Conservation (phyloP, 1,284 basidiomycete species). For the Naganishia cerealis region DNA sequence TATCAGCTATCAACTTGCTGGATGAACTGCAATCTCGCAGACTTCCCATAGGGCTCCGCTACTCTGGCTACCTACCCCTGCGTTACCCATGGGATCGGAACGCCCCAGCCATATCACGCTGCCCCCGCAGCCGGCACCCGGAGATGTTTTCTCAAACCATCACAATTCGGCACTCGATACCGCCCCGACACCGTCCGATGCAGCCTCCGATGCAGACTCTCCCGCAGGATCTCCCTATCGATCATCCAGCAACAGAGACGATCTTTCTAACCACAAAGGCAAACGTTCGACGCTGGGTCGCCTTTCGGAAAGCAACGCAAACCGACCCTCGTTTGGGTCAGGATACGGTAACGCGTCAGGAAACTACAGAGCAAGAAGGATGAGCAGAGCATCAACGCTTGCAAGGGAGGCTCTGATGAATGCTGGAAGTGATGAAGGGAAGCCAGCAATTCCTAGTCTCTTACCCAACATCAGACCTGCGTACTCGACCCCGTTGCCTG, state of each 20-base stretch:
- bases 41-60: too few relatives aligned
- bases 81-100: neutral
- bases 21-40: too few relatives aligned
- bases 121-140: constrained; percentile 26
- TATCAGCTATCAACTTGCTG: too few relatives aligned
- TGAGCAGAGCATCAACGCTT: constrained; percentile 20
- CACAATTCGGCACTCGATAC: constrained; percentile 25
- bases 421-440: constrained; percentile 21
- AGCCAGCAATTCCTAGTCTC: constrained; percentile 49
- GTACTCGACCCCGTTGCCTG: constrained; percentile 71
- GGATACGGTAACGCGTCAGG: neutral
- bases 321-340: neutral
- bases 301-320: too few relatives aligned
- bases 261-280: neutral
- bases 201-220: constrained; percentile 9
- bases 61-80: too few relatives aligned
- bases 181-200: constrained; percentile 24
- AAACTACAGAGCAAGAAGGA: constrained; percentile 17
- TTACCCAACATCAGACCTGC: constrained; percentile 54
- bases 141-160: constrained; percentile 29
- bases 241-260: neutral
- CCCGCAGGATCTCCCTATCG: constrained; percentile 19
- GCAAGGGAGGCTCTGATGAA: constrained; percentile 12
- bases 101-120: constrained; percentile 28
- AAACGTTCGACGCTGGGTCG: constrained; percentile 8